phyloP scores from a whole-genome alignment of 208 protist species.

The Plasmodiophora brassicae region DNA sequence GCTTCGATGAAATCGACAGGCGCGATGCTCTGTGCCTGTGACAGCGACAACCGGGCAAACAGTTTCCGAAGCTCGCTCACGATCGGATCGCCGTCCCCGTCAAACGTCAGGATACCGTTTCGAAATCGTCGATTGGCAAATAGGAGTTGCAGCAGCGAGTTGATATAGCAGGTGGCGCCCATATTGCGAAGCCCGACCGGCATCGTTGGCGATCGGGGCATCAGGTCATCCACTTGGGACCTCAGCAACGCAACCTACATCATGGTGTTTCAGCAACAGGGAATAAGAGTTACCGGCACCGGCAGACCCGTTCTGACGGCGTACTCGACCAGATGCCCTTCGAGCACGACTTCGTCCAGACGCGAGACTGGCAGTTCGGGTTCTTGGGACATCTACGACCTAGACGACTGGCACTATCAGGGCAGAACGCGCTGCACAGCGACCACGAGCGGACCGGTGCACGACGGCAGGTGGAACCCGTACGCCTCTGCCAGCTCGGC shows the following conservation, averaged over 20 bases:
- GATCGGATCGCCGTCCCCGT: not conserved
- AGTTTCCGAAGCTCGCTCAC: not conserved
- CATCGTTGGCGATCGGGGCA: not conserved
- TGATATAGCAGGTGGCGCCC: conserved; percentile 25
- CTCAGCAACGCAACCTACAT: not conserved
- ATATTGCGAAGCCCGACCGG: conserved; percentile 3
- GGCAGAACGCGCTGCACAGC: not conserved
- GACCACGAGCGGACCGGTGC: not conserved
- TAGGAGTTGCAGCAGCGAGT: not conserved
- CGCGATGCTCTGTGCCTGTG: not conserved
- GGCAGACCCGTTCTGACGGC: not conserved
- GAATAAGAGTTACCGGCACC: not conserved
- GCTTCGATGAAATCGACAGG: not conserved
- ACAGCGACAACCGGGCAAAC: not conserved
- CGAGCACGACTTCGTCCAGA: not conserved
- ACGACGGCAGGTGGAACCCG: not conserved
- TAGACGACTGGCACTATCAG: too few relatives aligned
- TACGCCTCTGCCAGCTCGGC: too few relatives aligned
- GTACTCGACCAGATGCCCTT: not conserved
- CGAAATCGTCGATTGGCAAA: conserved; percentile 10
- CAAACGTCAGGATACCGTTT: not conserved
- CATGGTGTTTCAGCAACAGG: not conserved
- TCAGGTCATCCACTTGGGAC: not conserved
- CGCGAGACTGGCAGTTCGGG: not conserved
- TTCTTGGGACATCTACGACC: not conserved